Evolutionary conservation across 2,329 filamentous ascomycete genomes (phyloP).

Genomic region (Epichloe gansuensis): DNA sequence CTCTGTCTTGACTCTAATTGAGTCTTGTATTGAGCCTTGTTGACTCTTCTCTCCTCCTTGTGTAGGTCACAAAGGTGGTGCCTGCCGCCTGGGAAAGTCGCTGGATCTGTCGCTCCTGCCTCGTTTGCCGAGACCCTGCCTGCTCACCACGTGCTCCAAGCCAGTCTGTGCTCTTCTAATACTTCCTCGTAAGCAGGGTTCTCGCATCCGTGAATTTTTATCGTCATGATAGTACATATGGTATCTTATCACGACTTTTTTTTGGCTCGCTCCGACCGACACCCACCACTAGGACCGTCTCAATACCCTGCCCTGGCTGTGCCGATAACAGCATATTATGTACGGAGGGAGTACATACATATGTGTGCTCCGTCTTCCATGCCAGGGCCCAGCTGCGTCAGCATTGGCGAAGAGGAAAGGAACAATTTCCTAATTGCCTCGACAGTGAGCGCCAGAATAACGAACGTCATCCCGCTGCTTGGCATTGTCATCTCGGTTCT

Average conservation of each 20-base stretch:
- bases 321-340: conserved; percentile 1
- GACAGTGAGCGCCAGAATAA: no score
- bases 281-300: neutral
- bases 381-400: neutral
- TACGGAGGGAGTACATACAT: neutral
- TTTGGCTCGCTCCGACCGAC: neutral
- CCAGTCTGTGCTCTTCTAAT: no score
- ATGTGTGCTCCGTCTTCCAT: neutral
- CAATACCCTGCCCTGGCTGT: neutral
- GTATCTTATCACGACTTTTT: conserved; percentile 1
- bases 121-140: neutral
- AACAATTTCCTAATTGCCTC: neutral
- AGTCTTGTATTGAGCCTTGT: no score
- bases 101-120: conserved; percentile 1
- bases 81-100: neutral
- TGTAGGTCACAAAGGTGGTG: neutral
- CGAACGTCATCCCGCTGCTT: no score
- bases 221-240: conserved; percentile 1
- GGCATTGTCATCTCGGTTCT: no score
- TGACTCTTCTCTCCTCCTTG: no score
- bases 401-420: neutral
- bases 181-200: neutral
- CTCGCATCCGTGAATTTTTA: conserved; percentile 3
- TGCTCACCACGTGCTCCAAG: no score
- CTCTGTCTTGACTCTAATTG: no score